Evolutionary conservation across 2,329 filamentous ascomycete species (phyloP).

Genomic region (Microsporum canis): DNA sequence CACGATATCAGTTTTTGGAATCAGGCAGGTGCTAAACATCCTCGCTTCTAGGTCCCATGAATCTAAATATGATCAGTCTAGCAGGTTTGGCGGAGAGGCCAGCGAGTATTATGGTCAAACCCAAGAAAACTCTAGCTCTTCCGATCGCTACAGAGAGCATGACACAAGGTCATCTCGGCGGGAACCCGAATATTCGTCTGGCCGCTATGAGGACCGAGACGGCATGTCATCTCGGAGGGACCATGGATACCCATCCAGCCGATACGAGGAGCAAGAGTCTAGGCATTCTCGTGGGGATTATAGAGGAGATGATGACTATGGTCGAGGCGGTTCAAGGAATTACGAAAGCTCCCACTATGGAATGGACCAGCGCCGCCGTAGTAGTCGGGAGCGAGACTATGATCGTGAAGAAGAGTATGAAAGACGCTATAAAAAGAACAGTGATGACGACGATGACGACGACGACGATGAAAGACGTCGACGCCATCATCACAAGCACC

Average conservation of each 20-base stretch:
- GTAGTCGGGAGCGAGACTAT: conserved; percentile 17
- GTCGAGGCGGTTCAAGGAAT: neutral
- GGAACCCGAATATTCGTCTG: neutral
- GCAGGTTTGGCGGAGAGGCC: conserved; percentile 12
- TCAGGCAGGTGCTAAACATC: neutral
- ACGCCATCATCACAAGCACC: conserved; percentile 6
- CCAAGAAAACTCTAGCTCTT: conserved; percentile 13
- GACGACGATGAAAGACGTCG: conserved; percentile 4
- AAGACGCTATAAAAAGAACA: conserved; percentile 5
- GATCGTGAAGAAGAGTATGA: conserved; percentile 9
- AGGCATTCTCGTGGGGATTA: neutral
- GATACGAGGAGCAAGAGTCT: neutral
- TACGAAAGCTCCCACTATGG: conserved; percentile 11
- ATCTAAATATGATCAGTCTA: neutral
- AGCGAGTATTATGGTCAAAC: conserved; percentile 13
- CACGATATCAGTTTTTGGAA: neutral
- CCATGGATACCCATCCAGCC: neutral
- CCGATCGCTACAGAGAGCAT: conserved; percentile 5
- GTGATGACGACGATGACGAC: conserved; percentile 7
- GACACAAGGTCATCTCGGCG: conserved; percentile 2
- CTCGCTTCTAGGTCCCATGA: neutral
- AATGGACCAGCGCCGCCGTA: conserved; percentile 14
- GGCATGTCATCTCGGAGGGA: neutral
- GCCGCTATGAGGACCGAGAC: neutral
- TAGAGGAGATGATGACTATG: neutral